Percentiles rank a stretch among this genome's conserved stretches.
phyloP scores from a whole-genome alignment of 371 early-diverging fungal genomes.

The Capillidium heterosporum region DNA sequence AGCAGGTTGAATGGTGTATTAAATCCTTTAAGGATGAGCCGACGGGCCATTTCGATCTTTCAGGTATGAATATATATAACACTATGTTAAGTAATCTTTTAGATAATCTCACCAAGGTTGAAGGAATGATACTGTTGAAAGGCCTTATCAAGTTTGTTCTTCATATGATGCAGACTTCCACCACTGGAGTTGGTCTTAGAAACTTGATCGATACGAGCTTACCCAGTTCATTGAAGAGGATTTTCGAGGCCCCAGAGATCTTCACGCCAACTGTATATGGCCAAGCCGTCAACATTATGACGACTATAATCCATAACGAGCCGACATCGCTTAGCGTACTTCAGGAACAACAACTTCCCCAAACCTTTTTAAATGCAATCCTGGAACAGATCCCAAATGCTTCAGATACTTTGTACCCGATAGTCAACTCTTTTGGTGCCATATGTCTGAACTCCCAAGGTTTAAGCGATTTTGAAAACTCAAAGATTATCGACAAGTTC shows the following conservation, averaged over 20 bases:
- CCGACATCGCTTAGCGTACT: slow-evolving; percentile 80
- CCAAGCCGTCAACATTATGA: slow-evolving; percentile 70
- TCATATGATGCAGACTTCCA: slow-evolving; percentile 83
- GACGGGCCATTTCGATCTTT: not conserved
- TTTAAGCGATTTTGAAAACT: slow-evolving; percentile 55
- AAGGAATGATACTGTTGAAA: slow-evolving; percentile 46
- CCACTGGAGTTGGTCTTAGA: slow-evolving; percentile 73
- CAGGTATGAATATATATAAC: too few relatives aligned
- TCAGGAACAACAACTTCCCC: slow-evolving; percentile 77
- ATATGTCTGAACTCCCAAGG: slow-evolving; percentile 80
- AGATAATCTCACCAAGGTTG: too few relatives aligned
- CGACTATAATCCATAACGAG: slow-evolving; percentile 93
- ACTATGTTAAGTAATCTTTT: not conserved
- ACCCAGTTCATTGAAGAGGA: slow-evolving; percentile 46
- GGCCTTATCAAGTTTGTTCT: slow-evolving; percentile 77
- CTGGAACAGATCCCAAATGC: slow-evolving; percentile 41
- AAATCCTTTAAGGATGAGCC: not conserved
- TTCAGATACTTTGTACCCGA: slow-evolving; percentile 43
- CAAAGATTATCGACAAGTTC: slow-evolving; percentile 47
- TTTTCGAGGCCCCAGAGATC: slow-evolving; percentile 46
- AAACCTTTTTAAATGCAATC: slow-evolving; percentile 54
- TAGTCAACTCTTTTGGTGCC: slow-evolving; percentile 90
- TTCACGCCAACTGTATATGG: slow-evolving; percentile 18
- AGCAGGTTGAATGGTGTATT: slow-evolving; percentile 1
- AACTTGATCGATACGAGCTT: slow-evolving; percentile 84